Percentiles rank a stretch among this genome's conserved stretches.
These are phyloP conservation scores for Ogataea corticis DNA, from an alignment of 805 yeast species.

Conservation along the genomic window DNA sequence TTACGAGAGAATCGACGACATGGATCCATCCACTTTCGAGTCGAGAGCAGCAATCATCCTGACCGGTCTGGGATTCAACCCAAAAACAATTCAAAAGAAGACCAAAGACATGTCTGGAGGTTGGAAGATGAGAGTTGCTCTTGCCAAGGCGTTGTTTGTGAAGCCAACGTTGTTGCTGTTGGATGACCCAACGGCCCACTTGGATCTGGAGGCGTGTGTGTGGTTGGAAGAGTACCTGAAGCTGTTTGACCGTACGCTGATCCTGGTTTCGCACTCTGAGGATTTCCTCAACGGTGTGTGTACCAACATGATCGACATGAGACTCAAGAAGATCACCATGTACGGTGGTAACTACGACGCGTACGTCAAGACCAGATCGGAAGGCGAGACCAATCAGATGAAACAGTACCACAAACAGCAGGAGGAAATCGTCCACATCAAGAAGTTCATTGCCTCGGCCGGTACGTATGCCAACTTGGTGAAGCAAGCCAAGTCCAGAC, in stretches of 20 bases:
- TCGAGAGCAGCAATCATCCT: conserved; percentile 93
- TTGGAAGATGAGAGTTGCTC: conserved; percentile 99
- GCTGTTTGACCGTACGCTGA: conserved; percentile 89
- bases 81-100: conserved; percentile 82
- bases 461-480: conserved; percentile 99
- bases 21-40: conserved; percentile 97
- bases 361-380: conserved; percentile 90
- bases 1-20: conserved; percentile 91
- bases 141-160: conserved; percentile 96
- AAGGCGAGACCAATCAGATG: conserved; percentile 96
- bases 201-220: conserved; percentile 99
- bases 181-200: conserved; percentile 99
- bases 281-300: conserved; percentile 99
- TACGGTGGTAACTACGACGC: conserved; percentile 99
- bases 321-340: conserved; percentile 67
- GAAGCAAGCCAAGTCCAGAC: conserved; percentile 98
- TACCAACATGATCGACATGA: conserved; percentile 97
- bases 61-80: conserved; percentile 95
- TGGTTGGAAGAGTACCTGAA: conserved; percentile 98
- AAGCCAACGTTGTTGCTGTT: conserved; percentile 92
- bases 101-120: conserved; percentile 99
- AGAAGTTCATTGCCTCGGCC: conserved; percentile 98
- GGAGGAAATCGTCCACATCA: conserved; percentile 97
- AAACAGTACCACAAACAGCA: conserved; percentile 96
- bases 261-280: conserved; percentile 95